Percentiles rank a stretch among this genome's conserved stretches.
phyloP scores from a whole-genome alignment of 441 rosid species.

The Populus tomentosa region DNA sequence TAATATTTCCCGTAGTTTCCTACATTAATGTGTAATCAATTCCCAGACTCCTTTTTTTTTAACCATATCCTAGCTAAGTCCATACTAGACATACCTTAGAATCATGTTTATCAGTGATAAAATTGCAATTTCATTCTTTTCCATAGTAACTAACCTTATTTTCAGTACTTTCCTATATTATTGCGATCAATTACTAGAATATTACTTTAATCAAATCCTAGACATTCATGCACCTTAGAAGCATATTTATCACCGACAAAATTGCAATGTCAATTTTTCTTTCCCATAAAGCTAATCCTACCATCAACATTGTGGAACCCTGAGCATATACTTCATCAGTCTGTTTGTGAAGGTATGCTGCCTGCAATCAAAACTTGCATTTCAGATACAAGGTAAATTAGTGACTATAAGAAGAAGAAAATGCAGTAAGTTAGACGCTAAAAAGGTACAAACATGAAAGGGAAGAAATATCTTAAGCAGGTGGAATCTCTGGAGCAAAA shows the following conservation, averaged over 20 bases:
- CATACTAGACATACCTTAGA: background rate
- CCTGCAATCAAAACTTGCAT: conserved; percentile 43
- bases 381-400: conserved; percentile 17
- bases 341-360: conserved; percentile 63
- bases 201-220: background rate
- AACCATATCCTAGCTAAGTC: background rate
- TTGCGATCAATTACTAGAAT: background rate
- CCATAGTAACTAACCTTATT: background rate
- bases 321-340: conserved; percentile 29
- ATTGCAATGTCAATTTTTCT: background rate
- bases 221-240: background rate
- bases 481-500: conserved; percentile 72
- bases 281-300: conserved; percentile 29
- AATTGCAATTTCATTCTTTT: background rate
- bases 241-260: conserved; percentile 11
- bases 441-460: conserved; percentile 27
- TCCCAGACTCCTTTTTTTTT: background rate
- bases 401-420: background rate
- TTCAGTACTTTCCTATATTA: background rate
- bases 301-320: conserved; percentile 69
- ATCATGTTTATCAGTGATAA: background rate
- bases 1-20: background rate
- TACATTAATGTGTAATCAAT: background rate
- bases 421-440: conserved; percentile 11
- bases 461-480: conserved; percentile 61